Conservation (phyloP, 805 yeast genomes). For the Candida krabiensis region DNA sequence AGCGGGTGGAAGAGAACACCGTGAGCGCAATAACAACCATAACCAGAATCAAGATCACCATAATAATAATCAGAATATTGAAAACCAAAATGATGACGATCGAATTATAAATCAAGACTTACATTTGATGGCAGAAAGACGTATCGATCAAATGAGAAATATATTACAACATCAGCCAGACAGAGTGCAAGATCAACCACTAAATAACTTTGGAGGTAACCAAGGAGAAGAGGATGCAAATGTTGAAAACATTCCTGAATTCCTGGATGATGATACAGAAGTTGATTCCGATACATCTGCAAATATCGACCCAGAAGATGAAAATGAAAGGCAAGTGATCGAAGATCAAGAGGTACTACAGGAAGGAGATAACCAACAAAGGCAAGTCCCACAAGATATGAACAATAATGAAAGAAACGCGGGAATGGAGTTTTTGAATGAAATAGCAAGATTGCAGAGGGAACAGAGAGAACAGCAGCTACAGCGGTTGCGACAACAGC, state of each 20-base stretch:
- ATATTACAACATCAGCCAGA: neutral
- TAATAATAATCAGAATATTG: too few relatives aligned
- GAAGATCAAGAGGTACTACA: neutral
- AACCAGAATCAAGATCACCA: slow-evolving; percentile 12
- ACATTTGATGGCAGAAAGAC: slow-evolving; percentile 2
- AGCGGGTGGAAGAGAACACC: slow-evolving; percentile 23
- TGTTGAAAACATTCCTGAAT: too few relatives aligned
- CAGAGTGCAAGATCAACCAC: slow-evolving; percentile 3
- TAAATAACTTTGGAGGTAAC: too few relatives aligned
- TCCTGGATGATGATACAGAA: neutral
- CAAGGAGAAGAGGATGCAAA: too few relatives aligned
- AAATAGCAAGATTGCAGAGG: slow-evolving; percentile 10
- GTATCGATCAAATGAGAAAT: neutral
- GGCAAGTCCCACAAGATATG: slow-evolving; percentile 5
- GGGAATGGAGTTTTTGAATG: slow-evolving; percentile 9
- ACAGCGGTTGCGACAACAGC: slow-evolving; percentile 8
- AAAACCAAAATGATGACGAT: slow-evolving; percentile 1
- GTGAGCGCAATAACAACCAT: slow-evolving; percentile 7
- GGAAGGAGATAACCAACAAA: neutral
- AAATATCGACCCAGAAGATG: neutral
- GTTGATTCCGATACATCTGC: neutral
- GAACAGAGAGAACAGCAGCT: slow-evolving; percentile 12
- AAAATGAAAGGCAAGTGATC: neutral
- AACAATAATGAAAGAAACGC: slow-evolving; percentile 5
- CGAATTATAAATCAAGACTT: neutral